These are phyloP conservation scores for Mycena kentingensis DNA, from an alignment of 768 basidiomycete genomes.

Conservation along the genomic window DNA sequence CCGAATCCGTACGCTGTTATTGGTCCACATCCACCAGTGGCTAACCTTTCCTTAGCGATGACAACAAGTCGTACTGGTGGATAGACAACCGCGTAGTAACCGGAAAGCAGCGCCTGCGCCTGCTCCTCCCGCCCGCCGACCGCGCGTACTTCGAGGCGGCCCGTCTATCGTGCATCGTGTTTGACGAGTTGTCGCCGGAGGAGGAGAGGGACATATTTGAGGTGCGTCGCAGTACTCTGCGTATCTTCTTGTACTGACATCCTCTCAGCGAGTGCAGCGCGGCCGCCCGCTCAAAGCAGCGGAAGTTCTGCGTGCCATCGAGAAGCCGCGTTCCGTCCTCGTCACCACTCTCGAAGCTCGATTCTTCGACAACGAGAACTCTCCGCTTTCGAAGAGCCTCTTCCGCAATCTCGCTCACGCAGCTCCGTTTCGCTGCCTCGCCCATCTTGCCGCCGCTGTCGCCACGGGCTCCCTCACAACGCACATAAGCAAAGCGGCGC, in stretches of 20 bases:
- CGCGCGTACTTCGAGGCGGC: neutral
- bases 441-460: neutral
- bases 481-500: neutral
- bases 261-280: neutral
- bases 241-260: neutral
- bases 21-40: too few species aligned
- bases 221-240: neutral
- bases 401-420: neutral
- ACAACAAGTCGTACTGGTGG: neutral
- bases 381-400: neutral
- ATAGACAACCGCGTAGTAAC: neutral
- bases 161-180: neutral
- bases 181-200: neutral
- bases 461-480: neutral
- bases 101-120: neutral
- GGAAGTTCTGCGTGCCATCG: neutral
- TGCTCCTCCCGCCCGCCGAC: neutral
- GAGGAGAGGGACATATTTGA: neutral
- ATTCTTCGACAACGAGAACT: neutral
- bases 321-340: neutral
- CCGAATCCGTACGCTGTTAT: too few species aligned
- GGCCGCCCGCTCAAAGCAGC: neutral
- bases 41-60: too few species aligned
- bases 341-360: neutral
- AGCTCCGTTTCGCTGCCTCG: neutral